Percentiles rank a stretch among this genome's conserved stretches.
Evolutionary conservation across 116 monocot species (phyloP).

Genomic region (Cymodocea nodosa): DNA sequence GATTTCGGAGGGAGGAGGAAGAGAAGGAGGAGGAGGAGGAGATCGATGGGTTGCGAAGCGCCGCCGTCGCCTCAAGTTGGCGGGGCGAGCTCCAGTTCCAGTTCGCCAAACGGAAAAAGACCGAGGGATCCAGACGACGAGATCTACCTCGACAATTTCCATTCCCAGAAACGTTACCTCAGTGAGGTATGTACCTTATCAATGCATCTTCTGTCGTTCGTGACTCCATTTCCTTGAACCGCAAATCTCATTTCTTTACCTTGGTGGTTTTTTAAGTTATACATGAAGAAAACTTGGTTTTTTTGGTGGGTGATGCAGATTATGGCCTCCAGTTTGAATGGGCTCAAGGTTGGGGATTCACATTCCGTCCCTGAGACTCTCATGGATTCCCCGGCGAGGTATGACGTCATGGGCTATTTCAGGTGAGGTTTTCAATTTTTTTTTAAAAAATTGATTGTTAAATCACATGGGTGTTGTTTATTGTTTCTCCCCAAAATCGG

Average conservation of each 20-base stretch:
- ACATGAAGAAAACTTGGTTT: not conserved
- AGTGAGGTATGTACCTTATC: constrained; percentile 45
- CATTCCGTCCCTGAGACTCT: constrained; percentile 46
- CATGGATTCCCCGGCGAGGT: constrained; percentile 64
- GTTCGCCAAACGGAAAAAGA: constrained; percentile 51
- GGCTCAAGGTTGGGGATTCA: constrained; percentile 73
- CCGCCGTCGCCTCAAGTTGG: not conserved
- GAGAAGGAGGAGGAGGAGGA: not conserved
- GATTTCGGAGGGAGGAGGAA: not conserved
- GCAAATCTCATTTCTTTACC: no score
- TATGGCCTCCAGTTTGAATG: constrained; percentile 99
- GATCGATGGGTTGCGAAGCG: constrained; percentile 1
- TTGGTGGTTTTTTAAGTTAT: not conserved
- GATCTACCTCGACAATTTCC: constrained; percentile 90
- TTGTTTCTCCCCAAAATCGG: no score
- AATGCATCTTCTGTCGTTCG: not conserved
- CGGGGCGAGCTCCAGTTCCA: constrained; percentile 11
- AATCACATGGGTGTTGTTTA: no score
- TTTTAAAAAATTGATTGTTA: no score
- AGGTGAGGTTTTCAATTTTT: constrained; percentile 12
- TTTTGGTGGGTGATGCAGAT: constrained; percentile 35
- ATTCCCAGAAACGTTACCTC: constrained; percentile 92
- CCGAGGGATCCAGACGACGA: constrained; percentile 94
- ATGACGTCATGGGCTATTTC: constrained; percentile 31
- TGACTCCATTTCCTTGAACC: not conserved